phyloP scores from a whole-genome alignment of 805 yeast species.

The Wickerhamomyces pijperi region DNA sequence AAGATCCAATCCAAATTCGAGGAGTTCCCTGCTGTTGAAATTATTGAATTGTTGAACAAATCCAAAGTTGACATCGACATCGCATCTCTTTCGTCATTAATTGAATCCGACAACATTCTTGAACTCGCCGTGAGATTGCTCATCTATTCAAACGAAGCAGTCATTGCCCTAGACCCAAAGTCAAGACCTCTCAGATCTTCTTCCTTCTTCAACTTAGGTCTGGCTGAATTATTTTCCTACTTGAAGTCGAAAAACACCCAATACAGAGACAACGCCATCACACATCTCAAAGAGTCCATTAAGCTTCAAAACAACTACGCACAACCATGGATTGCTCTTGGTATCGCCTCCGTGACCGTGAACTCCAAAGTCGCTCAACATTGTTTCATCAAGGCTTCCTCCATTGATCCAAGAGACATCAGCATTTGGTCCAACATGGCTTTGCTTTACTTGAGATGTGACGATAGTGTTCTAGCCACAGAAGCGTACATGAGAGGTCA shows the following conservation, averaged over 20 bases:
- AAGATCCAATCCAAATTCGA: slow-evolving; percentile 41
- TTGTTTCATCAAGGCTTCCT: slow-evolving; percentile 75
- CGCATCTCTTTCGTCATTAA: slow-evolving; percentile 9
- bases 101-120: slow-evolving; percentile 17
- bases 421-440: slow-evolving; percentile 77
- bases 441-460: slow-evolving; percentile 53
- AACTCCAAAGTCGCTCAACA: slow-evolving; percentile 81
- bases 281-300: slow-evolving; percentile 53
- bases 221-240: slow-evolving; percentile 43
- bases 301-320: slow-evolving; percentile 59
- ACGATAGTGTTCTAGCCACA: slow-evolving; percentile 63
- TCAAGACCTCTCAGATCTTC: slow-evolving; percentile 44
- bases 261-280: slow-evolving; percentile 42
- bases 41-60: slow-evolving; percentile 14
- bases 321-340: slow-evolving; percentile 75
- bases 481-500: slow-evolving; percentile 67
- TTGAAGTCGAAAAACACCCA: slow-evolving; percentile 17
- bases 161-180: slow-evolving; percentile 26
- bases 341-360: slow-evolving; percentile 54
- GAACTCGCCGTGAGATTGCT: slow-evolving; percentile 29
- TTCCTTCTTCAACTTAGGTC: slow-evolving; percentile 59
- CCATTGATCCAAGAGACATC: slow-evolving; percentile 57
- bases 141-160: slow-evolving; percentile 36
- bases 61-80: slow-evolving; percentile 21
- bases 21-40: slow-evolving; percentile 35